These are phyloP conservation scores for Ophiosphaerella narmari DNA, from an alignment of 2,329 filamentous ascomycete species.

Conservation along the genomic window DNA sequence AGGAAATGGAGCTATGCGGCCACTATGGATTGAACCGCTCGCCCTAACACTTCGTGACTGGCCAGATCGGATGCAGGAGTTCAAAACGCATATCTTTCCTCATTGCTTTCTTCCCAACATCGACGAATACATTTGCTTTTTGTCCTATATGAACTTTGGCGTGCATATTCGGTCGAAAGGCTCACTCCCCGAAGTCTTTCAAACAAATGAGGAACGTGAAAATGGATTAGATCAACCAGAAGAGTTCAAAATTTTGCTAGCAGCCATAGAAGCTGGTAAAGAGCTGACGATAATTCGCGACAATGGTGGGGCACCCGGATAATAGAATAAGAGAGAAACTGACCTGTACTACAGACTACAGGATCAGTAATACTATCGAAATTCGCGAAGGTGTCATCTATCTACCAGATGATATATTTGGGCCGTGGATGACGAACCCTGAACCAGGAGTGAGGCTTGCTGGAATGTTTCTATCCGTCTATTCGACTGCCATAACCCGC, in stretches of 20 bases:
- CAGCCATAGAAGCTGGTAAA: conserved; percentile 52
- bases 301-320: conserved; percentile 30
- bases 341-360: conserved; percentile 24
- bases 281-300: conserved; percentile 53
- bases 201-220: neutral
- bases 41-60: conserved; percentile 36
- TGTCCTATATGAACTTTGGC: conserved; percentile 45
- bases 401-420: conserved; percentile 57
- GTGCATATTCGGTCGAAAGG: conserved; percentile 28
- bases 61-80: conserved; percentile 45
- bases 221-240: conserved; percentile 23
- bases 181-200: conserved; percentile 19
- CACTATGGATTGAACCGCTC: conserved; percentile 48
- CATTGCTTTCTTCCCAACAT: conserved; percentile 51
- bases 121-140: conserved; percentile 47
- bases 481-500: conserved; percentile 73
- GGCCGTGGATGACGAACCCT: conserved; percentile 43
- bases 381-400: conserved; percentile 48
- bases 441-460: conserved; percentile 67
- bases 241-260: conserved; percentile 44
- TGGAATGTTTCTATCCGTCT: conserved; percentile 79
- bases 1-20: conserved; percentile 7
- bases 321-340: neutral
- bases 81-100: conserved; percentile 55
- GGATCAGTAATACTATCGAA: conserved; percentile 26